Evolutionary conservation across 164 flowering plant genomes (phyloP), one percentile per base, ranked within the genome.

Genomic region (Akebia trifoliata): DNA sequence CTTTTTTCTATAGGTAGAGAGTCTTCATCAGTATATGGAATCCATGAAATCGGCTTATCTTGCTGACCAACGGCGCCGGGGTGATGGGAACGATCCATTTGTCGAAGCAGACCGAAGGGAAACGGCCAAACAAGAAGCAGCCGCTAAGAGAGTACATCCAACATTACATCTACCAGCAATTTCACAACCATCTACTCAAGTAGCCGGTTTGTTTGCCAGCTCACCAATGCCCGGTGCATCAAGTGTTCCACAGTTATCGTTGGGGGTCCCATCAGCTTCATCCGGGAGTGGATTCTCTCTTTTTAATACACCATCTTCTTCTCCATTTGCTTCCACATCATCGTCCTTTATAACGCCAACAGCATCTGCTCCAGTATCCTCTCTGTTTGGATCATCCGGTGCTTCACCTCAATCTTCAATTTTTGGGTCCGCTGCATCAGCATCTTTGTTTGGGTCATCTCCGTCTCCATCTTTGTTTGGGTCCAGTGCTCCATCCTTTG

Each of bases 31-130:
- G 66, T 80, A 79, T 67, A 82, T 88, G 62, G 97, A 85, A 73
- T 90, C 99, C 9, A 87, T 90, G 97, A 87, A 76, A 76, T 58
- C 78, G n/a, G 93, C 96, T 28, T 94, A 94, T 70, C 91, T 94
- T 61, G 84, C 81, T 62, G 95, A 90, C 49, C 97, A 90, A 64
- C 92, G 95, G 11, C 93, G 80, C 10, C 71, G 82, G 32, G 97
- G 99, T 9, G 91, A 86, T 60, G 85, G 59, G 15, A 80, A 75
- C 57, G 83, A 94, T 73, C 99, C 99, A 8, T 94, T 94, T 76
- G 87, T 94, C 42, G 99, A 87, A 75, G 99, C 97, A 46, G 97
- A 94, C 72, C 67, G 93, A 25, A 75, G 99, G 28, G 91, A 86
- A 75, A 81, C 82, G 14, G 96, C 99, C 51, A 87, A 82, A 74